These are phyloP conservation scores for Apiotrichum sp. DNA, from an alignment of 1,284 basidiomycete species.

Conservation along the genomic window DNA sequence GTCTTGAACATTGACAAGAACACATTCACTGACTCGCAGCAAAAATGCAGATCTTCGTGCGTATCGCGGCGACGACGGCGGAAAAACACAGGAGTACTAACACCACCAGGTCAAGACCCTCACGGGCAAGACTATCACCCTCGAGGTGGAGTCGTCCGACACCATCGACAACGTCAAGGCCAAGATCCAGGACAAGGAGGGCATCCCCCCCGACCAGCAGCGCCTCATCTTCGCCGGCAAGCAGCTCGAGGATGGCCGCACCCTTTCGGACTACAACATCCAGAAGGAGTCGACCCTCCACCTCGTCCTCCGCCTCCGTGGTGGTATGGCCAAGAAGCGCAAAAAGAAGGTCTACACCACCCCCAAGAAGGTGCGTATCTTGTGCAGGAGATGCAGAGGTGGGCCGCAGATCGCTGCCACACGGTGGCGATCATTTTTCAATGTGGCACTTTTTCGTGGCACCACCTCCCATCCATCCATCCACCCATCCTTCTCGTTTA, in stretches of 20 bases:
- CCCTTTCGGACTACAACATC: conserved; percentile 88
- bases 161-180: conserved; percentile 98
- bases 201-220: conserved; percentile 79
- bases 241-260: conserved; percentile 92
- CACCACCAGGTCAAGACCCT: conserved; percentile 49
- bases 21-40: not conserved
- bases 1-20: not conserved
- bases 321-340: conserved; percentile 88
- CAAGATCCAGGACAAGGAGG: conserved; percentile 94
- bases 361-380: conserved; percentile 68
- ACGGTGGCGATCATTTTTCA: too few species aligned
- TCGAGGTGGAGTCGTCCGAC: conserved; percentile 82
- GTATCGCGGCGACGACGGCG: not conserved
- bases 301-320: conserved; percentile 77
- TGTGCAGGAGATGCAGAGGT: not conserved
- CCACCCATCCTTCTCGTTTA: too few species aligned
- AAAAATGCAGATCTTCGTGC: conserved; percentile 1
- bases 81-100: not conserved
- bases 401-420: too few species aligned
- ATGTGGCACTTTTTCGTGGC: too few species aligned
- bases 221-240: conserved; percentile 97
- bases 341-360: conserved; percentile 94
- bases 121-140: conserved; percentile 96
- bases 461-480: too few species aligned
- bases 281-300: conserved; percentile 96